phyloP scores from a whole-genome alignment of 805 yeast genomes.

The Saccharomycopsis microspora region DNA sequence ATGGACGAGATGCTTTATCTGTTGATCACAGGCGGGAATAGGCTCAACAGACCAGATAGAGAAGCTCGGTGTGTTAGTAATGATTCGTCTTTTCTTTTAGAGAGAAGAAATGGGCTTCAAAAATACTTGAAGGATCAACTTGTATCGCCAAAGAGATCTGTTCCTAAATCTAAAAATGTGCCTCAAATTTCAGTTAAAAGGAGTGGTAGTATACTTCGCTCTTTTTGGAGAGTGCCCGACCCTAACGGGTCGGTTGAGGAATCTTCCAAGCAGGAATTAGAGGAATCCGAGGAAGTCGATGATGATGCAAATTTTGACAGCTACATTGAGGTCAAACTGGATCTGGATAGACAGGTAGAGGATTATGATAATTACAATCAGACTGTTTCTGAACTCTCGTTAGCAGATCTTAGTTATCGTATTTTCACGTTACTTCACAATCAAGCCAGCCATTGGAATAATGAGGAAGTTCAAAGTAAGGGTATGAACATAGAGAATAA shows the following conservation, averaged over 20 bases:
- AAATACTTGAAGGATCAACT: conserved; percentile 10
- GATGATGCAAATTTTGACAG: conserved; percentile 5
- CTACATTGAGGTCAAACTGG: conserved; percentile 6
- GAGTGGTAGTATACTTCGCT: not conserved
- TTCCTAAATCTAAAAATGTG: no score
- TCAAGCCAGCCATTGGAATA: not conserved
- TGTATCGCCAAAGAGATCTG: not conserved
- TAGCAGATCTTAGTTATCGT: conserved; percentile 10
- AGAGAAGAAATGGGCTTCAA: conserved; percentile 1
- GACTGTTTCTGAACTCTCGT: conserved; percentile 1
- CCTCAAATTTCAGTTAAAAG: not conserved
- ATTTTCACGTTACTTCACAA: conserved; percentile 8
- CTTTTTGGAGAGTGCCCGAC: not conserved
- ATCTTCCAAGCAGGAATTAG: not conserved
- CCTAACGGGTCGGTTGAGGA: not conserved
- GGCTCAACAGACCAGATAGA: conserved; percentile 1
- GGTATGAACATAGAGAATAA: no score
- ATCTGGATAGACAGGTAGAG: not conserved
- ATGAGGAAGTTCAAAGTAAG: no score
- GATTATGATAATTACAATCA: conserved; percentile 5
- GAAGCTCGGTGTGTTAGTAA: not conserved
- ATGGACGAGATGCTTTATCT: conserved; percentile 12
- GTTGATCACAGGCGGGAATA: conserved; percentile 9
- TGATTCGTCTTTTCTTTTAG: no score
- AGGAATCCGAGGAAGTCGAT: not conserved